Conservation (phyloP, 2,329 filamentous ascomycete species). For the Cordyceps sp. region DNA sequence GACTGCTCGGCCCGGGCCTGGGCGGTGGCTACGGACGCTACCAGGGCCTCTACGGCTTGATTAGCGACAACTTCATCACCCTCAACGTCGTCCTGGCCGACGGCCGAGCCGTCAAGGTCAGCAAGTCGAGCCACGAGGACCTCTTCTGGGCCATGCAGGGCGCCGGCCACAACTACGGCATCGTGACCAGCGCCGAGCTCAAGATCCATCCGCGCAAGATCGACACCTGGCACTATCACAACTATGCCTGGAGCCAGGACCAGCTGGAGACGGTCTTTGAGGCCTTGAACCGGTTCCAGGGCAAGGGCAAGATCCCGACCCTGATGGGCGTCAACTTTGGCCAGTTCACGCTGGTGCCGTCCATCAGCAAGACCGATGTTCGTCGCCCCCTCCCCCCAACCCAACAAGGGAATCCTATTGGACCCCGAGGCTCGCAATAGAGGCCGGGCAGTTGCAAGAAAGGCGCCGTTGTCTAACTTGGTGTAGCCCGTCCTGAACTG, state of each 20-base stretch:
- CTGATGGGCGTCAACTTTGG: constrained; percentile 6
- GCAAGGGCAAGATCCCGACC: not conserved
- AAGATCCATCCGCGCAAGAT: constrained; percentile 13
- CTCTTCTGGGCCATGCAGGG: constrained; percentile 19
- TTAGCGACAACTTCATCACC: constrained; percentile 16
- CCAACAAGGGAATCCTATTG: too few species aligned
- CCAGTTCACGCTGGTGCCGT: not conserved
- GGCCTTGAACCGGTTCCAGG: constrained; percentile 6
- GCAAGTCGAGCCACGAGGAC: constrained; percentile 10
- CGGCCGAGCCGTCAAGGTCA: constrained; percentile 8
- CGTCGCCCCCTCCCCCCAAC: too few species aligned
- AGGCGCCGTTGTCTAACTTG: not conserved
- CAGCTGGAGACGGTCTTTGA: constrained; percentile 8
- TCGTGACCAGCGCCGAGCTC: constrained; percentile 12
- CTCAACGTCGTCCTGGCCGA: constrained; percentile 15
- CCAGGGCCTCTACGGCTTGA: constrained; percentile 12
- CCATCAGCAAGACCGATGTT: constrained; percentile 1
- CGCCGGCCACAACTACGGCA: constrained; percentile 17
- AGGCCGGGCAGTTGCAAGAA: too few species aligned
- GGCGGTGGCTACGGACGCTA: constrained; percentile 15
- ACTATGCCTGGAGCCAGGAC: constrained; percentile 6
- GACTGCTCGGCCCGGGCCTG: constrained; percentile 12
- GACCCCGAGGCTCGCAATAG: too few species aligned
- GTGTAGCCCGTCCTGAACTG: constrained; percentile 7
- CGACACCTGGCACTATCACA: constrained; percentile 9